Conservation (phyloP, 306 rosid species). For the Begonia masoniana region DNA sequence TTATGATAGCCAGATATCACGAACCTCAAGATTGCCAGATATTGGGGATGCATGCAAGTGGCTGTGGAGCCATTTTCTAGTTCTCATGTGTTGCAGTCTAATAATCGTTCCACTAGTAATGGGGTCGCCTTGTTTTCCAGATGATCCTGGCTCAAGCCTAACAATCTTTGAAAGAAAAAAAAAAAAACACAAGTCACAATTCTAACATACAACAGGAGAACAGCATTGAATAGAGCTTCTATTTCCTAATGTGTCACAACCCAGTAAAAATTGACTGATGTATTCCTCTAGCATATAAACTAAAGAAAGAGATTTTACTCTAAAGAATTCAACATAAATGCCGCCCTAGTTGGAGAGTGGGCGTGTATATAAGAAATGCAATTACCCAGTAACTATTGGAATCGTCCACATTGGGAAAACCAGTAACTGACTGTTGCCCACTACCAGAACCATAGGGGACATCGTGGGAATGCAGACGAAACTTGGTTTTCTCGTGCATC, state of each 20-base stretch:
- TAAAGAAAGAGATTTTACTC: too few species aligned
- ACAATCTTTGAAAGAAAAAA: conserved; percentile 34
- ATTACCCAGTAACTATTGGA: conserved; percentile 92
- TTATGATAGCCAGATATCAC: not conserved
- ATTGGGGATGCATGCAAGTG: conserved; percentile 94
- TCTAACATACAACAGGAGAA: too few species aligned
- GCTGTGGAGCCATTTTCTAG: conserved; percentile 98
- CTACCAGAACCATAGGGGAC: conserved; percentile 99
- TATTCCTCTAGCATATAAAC: too few species aligned
- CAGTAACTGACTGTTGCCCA: conserved; percentile 98
- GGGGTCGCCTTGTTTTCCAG: conserved; percentile 83
- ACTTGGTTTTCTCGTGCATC: conserved; percentile 84
- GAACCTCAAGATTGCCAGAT: conserved; percentile 84
- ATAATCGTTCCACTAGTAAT: conserved; percentile 69
- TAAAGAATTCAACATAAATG: too few species aligned
- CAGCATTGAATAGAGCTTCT: too few species aligned
- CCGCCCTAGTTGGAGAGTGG: not conserved
- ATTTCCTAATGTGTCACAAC: too few species aligned
- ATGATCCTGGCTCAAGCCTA: conserved; percentile 47
- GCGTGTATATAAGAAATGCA: not conserved
- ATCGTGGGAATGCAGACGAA: conserved; percentile 91
- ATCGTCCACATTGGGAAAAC: conserved; percentile 80
- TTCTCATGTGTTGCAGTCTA: conserved; percentile 91
- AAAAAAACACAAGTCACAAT: too few species aligned
- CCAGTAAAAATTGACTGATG: too few species aligned